A percentile compares a stretch with the other conserved stretches of the same genome.
Conservation (phyloP, 495 filamentous ascomycete species). For the Baudoinia panamericana region DNA sequence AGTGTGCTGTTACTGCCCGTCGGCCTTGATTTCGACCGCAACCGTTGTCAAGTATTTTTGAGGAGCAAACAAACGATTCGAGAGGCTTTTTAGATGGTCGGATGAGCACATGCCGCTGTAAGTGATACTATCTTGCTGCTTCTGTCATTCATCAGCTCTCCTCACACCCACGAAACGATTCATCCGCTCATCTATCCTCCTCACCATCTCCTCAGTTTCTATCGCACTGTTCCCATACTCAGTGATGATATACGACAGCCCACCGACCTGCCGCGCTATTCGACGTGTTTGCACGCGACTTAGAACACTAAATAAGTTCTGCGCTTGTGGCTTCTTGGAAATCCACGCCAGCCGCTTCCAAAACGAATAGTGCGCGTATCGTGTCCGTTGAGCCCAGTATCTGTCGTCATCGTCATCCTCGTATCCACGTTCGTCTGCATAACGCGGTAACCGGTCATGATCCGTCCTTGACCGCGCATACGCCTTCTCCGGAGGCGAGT, state of each 20-base stretch:
- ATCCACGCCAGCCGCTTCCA: slow-evolving; percentile 20
- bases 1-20: too few species aligned
- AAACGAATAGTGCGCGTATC: slow-evolving; percentile 17
- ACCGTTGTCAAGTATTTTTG: too few species aligned
- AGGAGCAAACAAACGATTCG: too few species aligned
- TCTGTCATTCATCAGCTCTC: slow-evolving; percentile 12
- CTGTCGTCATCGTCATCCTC: slow-evolving; percentile 14
- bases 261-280: slow-evolving; percentile 23
- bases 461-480: neutral
- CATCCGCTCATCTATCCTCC: slow-evolving; percentile 18
- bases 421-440: slow-evolving; percentile 3
- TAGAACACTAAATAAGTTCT: slow-evolving; percentile 17
- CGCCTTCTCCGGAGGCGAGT: slow-evolving; percentile 9
- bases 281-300: slow-evolving; percentile 20
- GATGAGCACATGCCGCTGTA: too few species aligned
- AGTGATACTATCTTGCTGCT: too few species aligned
- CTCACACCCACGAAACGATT: slow-evolving; percentile 17
- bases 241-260: slow-evolving; percentile 10
- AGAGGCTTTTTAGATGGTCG: too few species aligned
- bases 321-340: slow-evolving; percentile 17
- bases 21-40: too few species aligned
- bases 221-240: slow-evolving; percentile 6
- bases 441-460: slow-evolving; percentile 3
- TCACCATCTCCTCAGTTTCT: slow-evolving; percentile 12
- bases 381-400: slow-evolving; percentile 14